These are phyloP conservation scores for Penicillium flavigenum DNA, from an alignment of 495 filamentous ascomycete genomes.

Conservation along the genomic window DNA sequence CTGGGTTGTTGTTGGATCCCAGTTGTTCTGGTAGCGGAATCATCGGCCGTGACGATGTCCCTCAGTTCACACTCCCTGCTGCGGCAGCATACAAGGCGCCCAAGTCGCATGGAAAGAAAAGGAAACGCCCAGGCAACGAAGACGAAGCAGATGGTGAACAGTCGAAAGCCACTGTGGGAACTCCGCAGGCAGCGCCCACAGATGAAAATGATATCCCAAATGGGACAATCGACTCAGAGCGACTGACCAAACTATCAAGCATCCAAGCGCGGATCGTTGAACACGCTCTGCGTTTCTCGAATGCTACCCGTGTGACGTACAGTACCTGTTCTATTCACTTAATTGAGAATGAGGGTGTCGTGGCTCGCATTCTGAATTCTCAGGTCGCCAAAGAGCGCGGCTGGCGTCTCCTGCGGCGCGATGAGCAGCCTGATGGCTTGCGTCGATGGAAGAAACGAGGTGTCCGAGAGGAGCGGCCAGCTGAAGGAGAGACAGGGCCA, in stretches of 20 bases:
- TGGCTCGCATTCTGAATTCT: constrained; percentile 64
- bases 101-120: constrained; percentile 44
- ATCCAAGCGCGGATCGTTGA: constrained; percentile 76
- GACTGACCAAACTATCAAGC: constrained; percentile 68
- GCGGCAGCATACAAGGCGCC: constrained; percentile 17
- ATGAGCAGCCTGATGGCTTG: constrained; percentile 70
- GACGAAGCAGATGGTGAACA: constrained; percentile 21
- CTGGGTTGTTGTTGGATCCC: constrained; percentile 80
- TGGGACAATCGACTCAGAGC: constrained; percentile 34
- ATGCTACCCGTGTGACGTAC: constrained; percentile 77
- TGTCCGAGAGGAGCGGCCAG: constrained; percentile 33
- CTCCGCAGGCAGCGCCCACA: constrained; percentile 21
- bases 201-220: constrained; percentile 41
- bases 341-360: constrained; percentile 86
- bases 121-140: constrained; percentile 35
- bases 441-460: constrained; percentile 72
- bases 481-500: constrained; percentile 10
- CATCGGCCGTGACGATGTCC: constrained; percentile 76
- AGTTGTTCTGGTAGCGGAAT: constrained; percentile 96
- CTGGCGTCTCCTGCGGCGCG: constrained; percentile 70
- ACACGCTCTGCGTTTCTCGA: constrained; percentile 80
- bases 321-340: constrained; percentile 88
- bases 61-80: constrained; percentile 53
- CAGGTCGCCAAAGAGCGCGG: constrained; percentile 63
- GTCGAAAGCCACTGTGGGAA: constrained; percentile 15